Evolutionary conservation across 129 eudicot species (phyloP), one percentile per base, ranked within the genome.

Genomic region (Gnaphalium uliginosum): DNA sequence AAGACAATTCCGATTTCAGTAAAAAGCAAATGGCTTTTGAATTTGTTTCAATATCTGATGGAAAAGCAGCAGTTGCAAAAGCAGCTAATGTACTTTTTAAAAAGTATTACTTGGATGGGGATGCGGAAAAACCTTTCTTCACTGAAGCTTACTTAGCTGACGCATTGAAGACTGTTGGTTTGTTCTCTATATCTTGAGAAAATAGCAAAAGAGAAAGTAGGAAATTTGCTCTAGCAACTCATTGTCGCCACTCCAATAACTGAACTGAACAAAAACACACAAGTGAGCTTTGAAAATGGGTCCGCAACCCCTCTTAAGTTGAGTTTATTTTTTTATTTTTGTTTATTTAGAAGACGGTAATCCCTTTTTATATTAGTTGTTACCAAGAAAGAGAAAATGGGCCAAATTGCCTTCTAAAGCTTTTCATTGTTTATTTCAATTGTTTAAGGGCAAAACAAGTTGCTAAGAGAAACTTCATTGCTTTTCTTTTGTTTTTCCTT

Each of bases 1-100:
- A 30, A 26, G 37, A 51, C 13, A 77, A 68, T 66, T 66, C 65
- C 27, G 67, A 75, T 79, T 51, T 72, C 30, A 71, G 78, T 26
- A 73, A 75, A 65, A 82, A 67, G 43, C 62, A 66, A 50, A 50
- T 88, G 74, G 68, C 62, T 18, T 79, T 79, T 72, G 97, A 93
- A 56, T 89, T 90, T 61, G 82, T 79, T 76, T 88, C 98, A 18
- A 71, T 74, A 29, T 32, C 88, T 72, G 98, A 93, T 78, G 90
- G 93, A 64, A 93, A 93, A 79, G 81, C 85, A 87, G 90, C 89
- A 33, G 91, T 90, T 23, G 91, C 83, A 18, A 89, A 86, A 89
- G 98, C 98, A 23, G 96, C 96, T 19, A 94, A 88, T 77, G 71
- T 80, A 5, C 97, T 94, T 11, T 87, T 82, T 48, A 76, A 58